Evolutionary conservation across 441 rosid species (phyloP).

Genomic region (Kokia cookei): DNA sequence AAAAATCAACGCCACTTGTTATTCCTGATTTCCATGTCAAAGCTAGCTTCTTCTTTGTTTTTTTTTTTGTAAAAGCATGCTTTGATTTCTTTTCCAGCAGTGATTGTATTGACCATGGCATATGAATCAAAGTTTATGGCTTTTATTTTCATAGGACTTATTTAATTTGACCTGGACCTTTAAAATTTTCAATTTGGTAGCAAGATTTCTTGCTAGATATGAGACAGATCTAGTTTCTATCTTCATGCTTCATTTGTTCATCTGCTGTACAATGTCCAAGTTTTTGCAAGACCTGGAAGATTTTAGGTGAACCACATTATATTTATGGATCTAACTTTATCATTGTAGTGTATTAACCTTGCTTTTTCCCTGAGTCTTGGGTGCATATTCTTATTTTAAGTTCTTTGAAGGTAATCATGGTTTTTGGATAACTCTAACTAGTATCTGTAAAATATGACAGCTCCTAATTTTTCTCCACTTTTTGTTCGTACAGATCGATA

Average conservation of each 20-base stretch:
- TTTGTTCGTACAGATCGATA: conserved; percentile 53
- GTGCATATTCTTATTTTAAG: neutral
- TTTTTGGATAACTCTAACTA: neutral
- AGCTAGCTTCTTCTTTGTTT: neutral
- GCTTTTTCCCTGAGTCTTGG: neutral
- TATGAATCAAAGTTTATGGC: neutral
- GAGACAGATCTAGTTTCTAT: neutral
- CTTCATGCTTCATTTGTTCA: neutral
- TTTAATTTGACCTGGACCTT: neutral
- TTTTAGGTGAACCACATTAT: neutral
- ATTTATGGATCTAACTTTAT: neutral
- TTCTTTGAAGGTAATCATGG: neutral
- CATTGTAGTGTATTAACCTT: neutral
- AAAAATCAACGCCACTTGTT: neutral
- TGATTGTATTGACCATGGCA: neutral
- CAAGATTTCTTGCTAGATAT: neutral
- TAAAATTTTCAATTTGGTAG: neutral
- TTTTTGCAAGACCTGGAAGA: neutral
- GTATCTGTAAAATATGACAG: neutral
- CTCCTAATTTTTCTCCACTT: conserved; percentile 2
- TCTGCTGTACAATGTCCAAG: neutral
- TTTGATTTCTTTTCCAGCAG: neutral
- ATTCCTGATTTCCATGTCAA: neutral
- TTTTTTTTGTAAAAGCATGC: neutral
- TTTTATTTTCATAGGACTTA: neutral